Conservation (phyloP, 1,139 yeast species). For the Taphrina pruni region DNA sequence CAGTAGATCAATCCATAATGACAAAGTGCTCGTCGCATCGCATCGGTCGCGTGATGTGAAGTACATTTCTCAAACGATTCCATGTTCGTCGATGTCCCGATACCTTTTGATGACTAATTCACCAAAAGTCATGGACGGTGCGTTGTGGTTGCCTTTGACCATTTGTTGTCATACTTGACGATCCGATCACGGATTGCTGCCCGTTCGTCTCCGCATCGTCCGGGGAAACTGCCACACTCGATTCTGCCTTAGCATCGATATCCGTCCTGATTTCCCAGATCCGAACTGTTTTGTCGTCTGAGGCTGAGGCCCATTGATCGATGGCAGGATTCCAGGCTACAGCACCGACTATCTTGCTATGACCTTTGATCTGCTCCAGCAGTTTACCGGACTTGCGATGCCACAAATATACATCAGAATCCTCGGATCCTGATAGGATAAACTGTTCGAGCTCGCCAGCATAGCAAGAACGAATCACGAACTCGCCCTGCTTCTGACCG, state of each 20-base stretch:
- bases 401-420: slow-evolving; percentile 68
- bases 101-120: neutral
- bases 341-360: slow-evolving; percentile 69
- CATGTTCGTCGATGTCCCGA: neutral
- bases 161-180: neutral
- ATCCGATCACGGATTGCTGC: neutral
- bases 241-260: neutral
- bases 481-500: slow-evolving; percentile 75
- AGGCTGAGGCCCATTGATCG: slow-evolving; percentile 76
- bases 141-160: neutral
- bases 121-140: slow-evolving; percentile 1
- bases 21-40: neutral
- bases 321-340: slow-evolving; percentile 73
- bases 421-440: slow-evolving; percentile 77
- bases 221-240: neutral
- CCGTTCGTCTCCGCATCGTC: too few species aligned
- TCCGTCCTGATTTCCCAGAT: slow-evolving; percentile 42
- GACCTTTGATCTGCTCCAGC: slow-evolving; percentile 68
- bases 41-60: neutral
- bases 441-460: slow-evolving; percentile 73
- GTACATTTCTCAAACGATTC: neutral
- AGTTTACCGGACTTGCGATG: slow-evolving; percentile 74
- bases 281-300: slow-evolving; percentile 67
- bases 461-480: slow-evolving; percentile 76
- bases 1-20: neutral